These are phyloP conservation scores for Knoxdaviesia proteae DNA, from an alignment of 2,329 filamentous ascomycete genomes.

Conservation along the genomic window DNA sequence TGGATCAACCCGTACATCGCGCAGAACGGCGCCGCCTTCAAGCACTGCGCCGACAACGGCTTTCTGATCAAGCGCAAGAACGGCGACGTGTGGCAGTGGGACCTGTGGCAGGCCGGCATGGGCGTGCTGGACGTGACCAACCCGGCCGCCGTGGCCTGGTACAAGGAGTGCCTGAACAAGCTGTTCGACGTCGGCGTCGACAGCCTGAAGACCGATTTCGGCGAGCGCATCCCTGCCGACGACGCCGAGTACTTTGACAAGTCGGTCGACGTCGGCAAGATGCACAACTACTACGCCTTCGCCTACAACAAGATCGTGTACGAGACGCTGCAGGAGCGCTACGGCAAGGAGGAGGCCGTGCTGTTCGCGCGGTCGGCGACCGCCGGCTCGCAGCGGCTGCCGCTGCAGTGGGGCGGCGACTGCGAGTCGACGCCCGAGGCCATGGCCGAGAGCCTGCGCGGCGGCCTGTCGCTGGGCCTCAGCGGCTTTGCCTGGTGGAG, in stretches of 20 bases:
- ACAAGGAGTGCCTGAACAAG: slow-evolving; percentile 33
- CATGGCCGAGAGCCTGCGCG: slow-evolving; percentile 49
- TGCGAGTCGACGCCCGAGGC: slow-evolving; percentile 55
- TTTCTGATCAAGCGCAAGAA: slow-evolving; percentile 50
- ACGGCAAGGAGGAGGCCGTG: slow-evolving; percentile 32
- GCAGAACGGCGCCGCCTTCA: slow-evolving; percentile 46
- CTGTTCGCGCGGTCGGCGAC: slow-evolving; percentile 46
- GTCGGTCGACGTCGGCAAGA: slow-evolving; percentile 36
- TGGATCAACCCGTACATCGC: slow-evolving; percentile 63
- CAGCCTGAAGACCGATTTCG: slow-evolving; percentile 57
- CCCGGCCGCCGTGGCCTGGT: slow-evolving; percentile 46
- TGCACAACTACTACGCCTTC: slow-evolving; percentile 65
- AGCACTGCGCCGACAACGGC: slow-evolving; percentile 40
- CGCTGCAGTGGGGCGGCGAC: slow-evolving; percentile 54
- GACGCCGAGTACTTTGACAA: slow-evolving; percentile 45
- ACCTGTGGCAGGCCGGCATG: slow-evolving; percentile 62
- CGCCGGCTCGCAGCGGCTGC: slow-evolving; percentile 48
- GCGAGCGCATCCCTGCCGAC: slow-evolving; percentile 46
- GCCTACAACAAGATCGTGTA: slow-evolving; percentile 52
- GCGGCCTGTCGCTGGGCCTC: slow-evolving; percentile 40
- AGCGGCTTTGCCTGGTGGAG: slow-evolving; percentile 49
- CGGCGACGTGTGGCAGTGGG: slow-evolving; percentile 56
- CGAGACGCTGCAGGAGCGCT: slow-evolving; percentile 36
- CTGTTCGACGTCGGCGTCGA: slow-evolving; percentile 52
- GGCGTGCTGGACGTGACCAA: slow-evolving; percentile 56